Conservation (phyloP, 176 grass and related monocot species). For the Ensete ventricosum region DNA sequence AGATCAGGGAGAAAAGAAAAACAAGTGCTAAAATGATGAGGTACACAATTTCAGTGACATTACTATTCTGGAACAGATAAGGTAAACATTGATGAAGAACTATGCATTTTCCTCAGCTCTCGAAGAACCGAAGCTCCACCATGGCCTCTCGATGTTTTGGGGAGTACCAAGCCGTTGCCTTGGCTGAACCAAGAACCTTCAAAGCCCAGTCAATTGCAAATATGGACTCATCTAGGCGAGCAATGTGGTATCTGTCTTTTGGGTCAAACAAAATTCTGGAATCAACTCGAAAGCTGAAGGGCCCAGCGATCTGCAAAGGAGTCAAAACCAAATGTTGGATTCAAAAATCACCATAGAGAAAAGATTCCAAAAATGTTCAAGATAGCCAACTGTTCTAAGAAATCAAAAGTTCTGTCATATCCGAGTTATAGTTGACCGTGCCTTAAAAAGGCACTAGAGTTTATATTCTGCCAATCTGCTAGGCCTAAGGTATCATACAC, state of each 20-base stretch:
- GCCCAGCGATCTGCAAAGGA: constrained; percentile 53
- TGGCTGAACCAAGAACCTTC: constrained; percentile 85
- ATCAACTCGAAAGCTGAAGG: constrained; percentile 86
- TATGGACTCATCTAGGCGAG: constrained; percentile 50
- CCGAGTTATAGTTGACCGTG: not conserved
- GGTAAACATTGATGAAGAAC: not conserved
- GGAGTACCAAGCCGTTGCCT: constrained; percentile 90
- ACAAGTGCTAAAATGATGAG: too few relatives aligned
- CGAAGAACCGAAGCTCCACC: constrained; percentile 82
- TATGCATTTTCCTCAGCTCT: constrained; percentile 27
- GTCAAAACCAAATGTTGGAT: not conserved
- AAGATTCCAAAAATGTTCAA: not conserved
- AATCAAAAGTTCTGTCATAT: not conserved
- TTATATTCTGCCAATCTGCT: too few relatives aligned
- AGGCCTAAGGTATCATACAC: not conserved
- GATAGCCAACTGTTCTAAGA: not conserved
- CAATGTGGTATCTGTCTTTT: constrained; percentile 33
- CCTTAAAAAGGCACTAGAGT: too few relatives aligned
- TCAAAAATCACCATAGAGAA: constrained; percentile 2
- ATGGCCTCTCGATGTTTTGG: constrained; percentile 66
- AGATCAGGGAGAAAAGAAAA: too few relatives aligned
- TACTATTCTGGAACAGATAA: too few relatives aligned
- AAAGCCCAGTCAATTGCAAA: constrained; percentile 91
- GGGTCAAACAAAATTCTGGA: constrained; percentile 52
- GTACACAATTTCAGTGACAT: too few relatives aligned